A percentile compares a stretch with the other conserved stretches of the same genome.
These are phyloP conservation scores for Xylaria sp. DNA, from an alignment of 2,329 filamentous ascomycete species.

Conservation along the genomic window DNA sequence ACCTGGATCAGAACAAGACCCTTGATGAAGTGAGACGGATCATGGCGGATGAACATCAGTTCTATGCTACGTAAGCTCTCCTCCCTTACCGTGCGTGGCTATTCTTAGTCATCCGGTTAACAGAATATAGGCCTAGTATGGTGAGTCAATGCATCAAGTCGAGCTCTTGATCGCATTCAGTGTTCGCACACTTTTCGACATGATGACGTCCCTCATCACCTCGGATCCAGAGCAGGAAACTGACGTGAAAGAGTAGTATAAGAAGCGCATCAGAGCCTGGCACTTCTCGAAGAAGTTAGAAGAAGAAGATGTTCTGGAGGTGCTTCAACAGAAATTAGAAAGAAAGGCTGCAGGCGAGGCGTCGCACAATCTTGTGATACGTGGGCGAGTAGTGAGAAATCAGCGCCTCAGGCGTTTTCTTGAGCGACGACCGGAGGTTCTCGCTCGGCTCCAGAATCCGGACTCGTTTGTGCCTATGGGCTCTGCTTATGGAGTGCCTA, in stretches of 20 bases:
- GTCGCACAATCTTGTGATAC: conserved; percentile 45
- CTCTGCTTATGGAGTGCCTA: conserved; percentile 6
- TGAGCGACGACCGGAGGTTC: conserved; percentile 44
- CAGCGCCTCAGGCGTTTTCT: conserved; percentile 50
- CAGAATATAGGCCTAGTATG: conserved; percentile 45
- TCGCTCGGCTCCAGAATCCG: conserved; percentile 21
- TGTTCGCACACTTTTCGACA: conserved; percentile 12
- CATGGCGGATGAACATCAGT: conserved; percentile 46
- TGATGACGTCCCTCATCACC: conserved; percentile 2
- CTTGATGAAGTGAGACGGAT: conserved; percentile 49
- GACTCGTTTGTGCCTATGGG: neutral
- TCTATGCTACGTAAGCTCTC: conserved; percentile 47
- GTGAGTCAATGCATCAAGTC: conserved; percentile 23
- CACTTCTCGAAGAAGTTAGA: conserved; percentile 51
- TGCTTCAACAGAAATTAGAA: conserved; percentile 46
- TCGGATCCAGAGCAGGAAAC: conserved; percentile 32
- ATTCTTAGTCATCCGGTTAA: conserved; percentile 18
- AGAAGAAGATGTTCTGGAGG: conserved; percentile 48
- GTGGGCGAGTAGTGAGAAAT: conserved; percentile 47
- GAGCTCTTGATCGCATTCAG: conserved; percentile 11
- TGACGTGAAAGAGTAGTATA: conserved; percentile 39
- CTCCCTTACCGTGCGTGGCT: conserved; percentile 18
- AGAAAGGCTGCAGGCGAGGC: conserved; percentile 43
- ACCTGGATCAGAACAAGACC: conserved; percentile 49
- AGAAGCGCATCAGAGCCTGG: conserved; percentile 51